These are phyloP conservation scores for Aquilaria agallochum DNA, from an alignment of 441 rosid genomes.

Conservation along the genomic window DNA sequence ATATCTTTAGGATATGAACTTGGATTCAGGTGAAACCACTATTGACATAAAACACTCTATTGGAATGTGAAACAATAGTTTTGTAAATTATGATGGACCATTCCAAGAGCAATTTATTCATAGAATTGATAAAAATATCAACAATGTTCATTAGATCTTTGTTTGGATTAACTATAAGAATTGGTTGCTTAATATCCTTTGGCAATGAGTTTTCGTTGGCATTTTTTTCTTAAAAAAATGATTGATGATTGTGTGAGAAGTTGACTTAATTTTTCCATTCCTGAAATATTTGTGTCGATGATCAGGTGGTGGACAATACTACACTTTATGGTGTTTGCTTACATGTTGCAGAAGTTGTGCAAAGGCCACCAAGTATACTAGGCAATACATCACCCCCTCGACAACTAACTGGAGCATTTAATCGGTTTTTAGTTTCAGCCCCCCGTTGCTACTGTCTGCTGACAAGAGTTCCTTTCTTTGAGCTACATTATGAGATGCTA, in stretches of 20 bases:
- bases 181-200: not conserved
- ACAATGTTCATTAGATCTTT: too few relatives aligned
- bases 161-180: not conserved
- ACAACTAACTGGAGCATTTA: slow-evolving; percentile 46
- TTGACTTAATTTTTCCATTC: not conserved
- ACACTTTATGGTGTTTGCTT: slow-evolving; percentile 90
- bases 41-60: too few relatives aligned
- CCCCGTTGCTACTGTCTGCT: slow-evolving; percentile 94
- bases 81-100: too few relatives aligned
- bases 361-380: slow-evolving; percentile 76
- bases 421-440: slow-evolving; percentile 82
- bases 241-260: not conserved
- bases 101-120: too few relatives aligned
- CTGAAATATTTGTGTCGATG: slow-evolving; percentile 21
- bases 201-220: slow-evolving; percentile 2
- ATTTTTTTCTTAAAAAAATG: not conserved
- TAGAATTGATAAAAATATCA: too few relatives aligned
- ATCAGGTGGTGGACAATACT: slow-evolving; percentile 84
- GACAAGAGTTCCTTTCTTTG: slow-evolving; percentile 85
- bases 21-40: too few relatives aligned
- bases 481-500: slow-evolving; percentile 84
- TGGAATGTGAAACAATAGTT: too few relatives aligned
- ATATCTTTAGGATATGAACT: too few relatives aligned
- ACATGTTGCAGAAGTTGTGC: slow-evolving; percentile 81
- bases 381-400: slow-evolving; percentile 51